phyloP scores from a whole-genome alignment of 345 rosid genomes.

The Camelina hispida region DNA sequence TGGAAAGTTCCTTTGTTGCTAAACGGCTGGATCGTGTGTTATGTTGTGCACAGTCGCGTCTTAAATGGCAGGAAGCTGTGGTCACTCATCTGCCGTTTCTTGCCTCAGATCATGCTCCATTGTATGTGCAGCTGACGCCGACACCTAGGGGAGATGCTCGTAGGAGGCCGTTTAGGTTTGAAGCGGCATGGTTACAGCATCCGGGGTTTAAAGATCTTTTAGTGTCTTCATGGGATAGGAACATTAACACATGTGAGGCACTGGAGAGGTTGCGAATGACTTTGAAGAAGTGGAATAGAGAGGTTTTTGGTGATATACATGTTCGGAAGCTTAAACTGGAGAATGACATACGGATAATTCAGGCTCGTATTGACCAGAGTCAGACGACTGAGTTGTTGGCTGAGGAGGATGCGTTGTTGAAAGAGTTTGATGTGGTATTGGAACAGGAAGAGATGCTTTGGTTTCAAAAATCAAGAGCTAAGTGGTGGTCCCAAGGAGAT shows the following conservation, averaged over 20 bases:
- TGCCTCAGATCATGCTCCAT: rapidly evolving
- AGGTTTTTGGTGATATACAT: not conserved
- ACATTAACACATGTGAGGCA: no score
- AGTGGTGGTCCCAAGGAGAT: not conserved
- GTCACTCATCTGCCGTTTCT: not conserved
- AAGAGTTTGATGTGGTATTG: not conserved
- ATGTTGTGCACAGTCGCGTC: rapidly evolving
- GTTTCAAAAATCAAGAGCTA: not conserved
- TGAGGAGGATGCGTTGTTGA: not conserved
- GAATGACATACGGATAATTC: no score
- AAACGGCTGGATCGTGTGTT: not conserved
- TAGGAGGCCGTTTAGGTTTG: not conserved
- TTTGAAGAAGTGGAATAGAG: not conserved
- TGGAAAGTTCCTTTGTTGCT: not conserved
- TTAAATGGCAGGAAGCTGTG: not conserved
- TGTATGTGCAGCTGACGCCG: rapidly evolving
- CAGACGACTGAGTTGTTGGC: not conserved
- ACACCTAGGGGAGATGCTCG: rapidly evolving
- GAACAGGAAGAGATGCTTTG: not conserved
- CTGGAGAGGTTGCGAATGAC: rapidly evolving
- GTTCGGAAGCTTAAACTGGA: no score
- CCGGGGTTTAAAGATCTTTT: no score
- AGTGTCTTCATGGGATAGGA: no score
- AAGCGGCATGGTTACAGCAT: not conserved
- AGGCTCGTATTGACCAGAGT: no score